Evolutionary conservation across 2,329 filamentous ascomycete species (phyloP), one percentile per base, ranked within the genome.

Genomic region (Aspergillus sergii): DNA sequence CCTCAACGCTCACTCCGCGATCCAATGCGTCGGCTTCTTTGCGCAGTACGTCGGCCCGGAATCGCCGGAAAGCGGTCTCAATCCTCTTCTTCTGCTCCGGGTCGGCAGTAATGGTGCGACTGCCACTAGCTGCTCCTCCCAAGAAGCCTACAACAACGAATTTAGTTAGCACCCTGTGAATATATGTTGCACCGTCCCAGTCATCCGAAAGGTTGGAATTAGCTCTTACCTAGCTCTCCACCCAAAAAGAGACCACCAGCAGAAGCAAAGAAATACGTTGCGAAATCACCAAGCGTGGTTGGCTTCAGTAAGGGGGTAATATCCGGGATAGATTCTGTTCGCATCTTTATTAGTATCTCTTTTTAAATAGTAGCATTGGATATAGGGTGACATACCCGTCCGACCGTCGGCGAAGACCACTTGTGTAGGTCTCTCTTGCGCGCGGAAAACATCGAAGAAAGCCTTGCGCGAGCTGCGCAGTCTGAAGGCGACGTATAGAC

Each of bases 181-280:
- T 36, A 21, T n/a, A n/a, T 45, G 4, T 12, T 45, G 21, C 41
- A 45, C n/a, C 2, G 4, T n/a, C n/a, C n/a, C 4, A 23, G 8
- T 45, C 9, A 45, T 23, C 8, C 4, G 1, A 12, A 8, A 4
- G 9, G 30, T 14, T n/a, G 5, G 2, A 41, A n/a, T 1, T 4
- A 55, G 19, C 1, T 34, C 50, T 19, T 70, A 73, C 73, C 75
- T 14, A 83, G 76, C 76, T 91, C 89, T 9, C 89, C 88, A 9
- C 88, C 88, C 7, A 91, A 66, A 64, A 91, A 87, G 6, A 90
- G 72, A 0, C 88, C 88, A 16, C 87, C 88, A 0, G 85, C 71
- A 0, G 84, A 83, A 54, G 90, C 88, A 71, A 91, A 85, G 64
- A 85, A 84, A 70, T 88, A 90, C 0, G 89, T 86, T 4, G 86